These are phyloP conservation scores for Aspergillus biplanus DNA, from an alignment of 495 filamentous ascomycete species.

Conservation along the genomic window DNA sequence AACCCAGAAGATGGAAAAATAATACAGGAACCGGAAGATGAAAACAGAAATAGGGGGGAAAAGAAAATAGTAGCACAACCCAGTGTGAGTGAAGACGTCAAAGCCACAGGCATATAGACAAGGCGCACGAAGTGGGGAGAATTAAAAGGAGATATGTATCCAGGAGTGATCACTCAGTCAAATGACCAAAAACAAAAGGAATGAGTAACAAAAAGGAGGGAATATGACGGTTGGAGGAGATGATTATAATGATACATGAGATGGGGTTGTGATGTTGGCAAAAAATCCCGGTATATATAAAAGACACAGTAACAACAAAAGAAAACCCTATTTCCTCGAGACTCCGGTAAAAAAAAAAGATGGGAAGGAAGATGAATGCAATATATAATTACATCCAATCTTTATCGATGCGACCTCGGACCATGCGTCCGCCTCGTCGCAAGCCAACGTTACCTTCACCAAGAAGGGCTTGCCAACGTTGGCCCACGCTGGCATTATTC, in stretches of 20 bases:
- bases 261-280: neutral
- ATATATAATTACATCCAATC: conserved; percentile 21
- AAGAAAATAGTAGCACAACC: conserved; percentile 32
- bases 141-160: conserved; percentile 8
- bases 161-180: conserved; percentile 2
- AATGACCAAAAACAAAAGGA: conserved; percentile 14
- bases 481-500: conserved; percentile 66
- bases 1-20: neutral
- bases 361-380: conserved; percentile 9
- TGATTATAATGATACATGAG: conserved; percentile 18
- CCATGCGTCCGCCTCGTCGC: conserved; percentile 49
- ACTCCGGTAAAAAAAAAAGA: conserved; percentile 5
- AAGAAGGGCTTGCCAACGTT: conserved; percentile 69
- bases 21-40: conserved; percentile 10
- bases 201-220: conserved; percentile 9
- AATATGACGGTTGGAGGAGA: neutral
- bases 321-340: conserved; percentile 16
- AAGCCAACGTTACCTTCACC: conserved; percentile 62
- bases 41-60: neutral
- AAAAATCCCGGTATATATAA: conserved; percentile 4
- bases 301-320: neutral
- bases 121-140: neutral
- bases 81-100: conserved; percentile 23
- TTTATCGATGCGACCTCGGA: conserved; percentile 56
- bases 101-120: conserved; percentile 17